Base-by-base conservation (phyloP, 2,329 filamentous ascomycete species). In the Fusarium newnesense region DNA sequence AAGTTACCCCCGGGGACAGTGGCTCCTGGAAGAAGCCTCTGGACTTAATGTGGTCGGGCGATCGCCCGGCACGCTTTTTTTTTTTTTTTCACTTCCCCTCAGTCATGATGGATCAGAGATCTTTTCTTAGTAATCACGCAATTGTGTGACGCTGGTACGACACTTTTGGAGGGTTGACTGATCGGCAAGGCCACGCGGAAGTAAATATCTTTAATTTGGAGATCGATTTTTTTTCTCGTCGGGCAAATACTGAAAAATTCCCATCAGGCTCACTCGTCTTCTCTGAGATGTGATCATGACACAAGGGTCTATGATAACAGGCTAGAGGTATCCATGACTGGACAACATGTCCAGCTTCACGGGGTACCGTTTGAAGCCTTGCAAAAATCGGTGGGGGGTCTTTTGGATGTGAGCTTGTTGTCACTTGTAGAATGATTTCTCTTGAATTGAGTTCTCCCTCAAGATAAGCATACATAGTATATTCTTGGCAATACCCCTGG, bases 1-100 rank as follows among this genome's bases (percentile, higher is more conserved):
- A 24, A 24, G 24, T 24, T 24, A 24, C 24, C 24, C 24, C 24
- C 24, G 24, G 24, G 24, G 24, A 24, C 24, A 24, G 24, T 24
- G 24, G 24, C 24, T 24, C 24, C 24, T 24, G 24, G 24, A 24
- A 24, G 24, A 24, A 24, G 24, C 4, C 24, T 24, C 24, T 24
- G 24, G 24, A 24, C 24, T 24, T 24, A 24, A 24, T 24, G 24
- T 24, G 24, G 24, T 24, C 24, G 76, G 76, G 76, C 76, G 76
- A 78, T 78, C 76, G 76, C 76, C 76, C 76, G 76, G 60, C 39
- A 66, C 42, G 47, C 40, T 39, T 42, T 52, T 53, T 52, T 43
- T 36, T 39, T 42, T 52, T 53, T 52, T 43, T 36, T 47, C 47
- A 50, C 46, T 49, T 53, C 72, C 72, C 72, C 72, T 74, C 72